These are phyloP conservation scores for Lizonia empirigonia DNA, from an alignment of 2,329 filamentous ascomycete genomes.

Conservation along the genomic window DNA sequence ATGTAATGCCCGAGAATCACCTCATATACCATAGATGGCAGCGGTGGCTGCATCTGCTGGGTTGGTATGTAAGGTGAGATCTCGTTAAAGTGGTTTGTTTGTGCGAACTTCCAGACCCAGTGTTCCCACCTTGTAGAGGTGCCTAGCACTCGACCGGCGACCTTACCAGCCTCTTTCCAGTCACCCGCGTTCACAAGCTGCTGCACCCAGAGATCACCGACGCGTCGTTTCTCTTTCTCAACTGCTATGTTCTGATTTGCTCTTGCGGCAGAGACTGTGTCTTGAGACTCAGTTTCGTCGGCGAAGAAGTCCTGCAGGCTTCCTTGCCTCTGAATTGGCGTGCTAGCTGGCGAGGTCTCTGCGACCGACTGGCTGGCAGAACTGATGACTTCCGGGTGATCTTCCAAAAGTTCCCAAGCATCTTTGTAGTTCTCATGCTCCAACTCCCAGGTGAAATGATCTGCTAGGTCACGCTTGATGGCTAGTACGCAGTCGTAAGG, in stretches of 20 bases:
- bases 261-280: constrained; percentile 64
- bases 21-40: constrained; percentile 85
- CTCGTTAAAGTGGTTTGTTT: constrained; percentile 84
- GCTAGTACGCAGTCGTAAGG: constrained; percentile 96
- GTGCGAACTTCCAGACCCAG: constrained; percentile 92
- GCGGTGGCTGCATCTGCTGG: constrained; percentile 74
- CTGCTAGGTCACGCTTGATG: constrained; percentile 81
- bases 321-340: constrained; percentile 51
- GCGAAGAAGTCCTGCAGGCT: constrained; percentile 70
- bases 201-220: constrained; percentile 92
- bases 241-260: constrained; percentile 65
- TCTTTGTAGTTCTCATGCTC: constrained; percentile 80
- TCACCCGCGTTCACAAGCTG: constrained; percentile 76
- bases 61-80: constrained; percentile 84
- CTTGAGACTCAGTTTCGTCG: constrained; percentile 69
- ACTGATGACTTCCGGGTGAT: constrained; percentile 75
- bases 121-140: constrained; percentile 88
- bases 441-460: constrained; percentile 85
- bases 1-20: constrained; percentile 89
- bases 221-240: constrained; percentile 85
- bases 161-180: constrained; percentile 77
- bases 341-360: constrained; percentile 49
- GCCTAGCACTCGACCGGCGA: constrained; percentile 82
- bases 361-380: constrained; percentile 46
- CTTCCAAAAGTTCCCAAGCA: constrained; percentile 87